Conservation (phyloP, 75 land plant genomes). For the Selaginella moellendorffii region DNA sequence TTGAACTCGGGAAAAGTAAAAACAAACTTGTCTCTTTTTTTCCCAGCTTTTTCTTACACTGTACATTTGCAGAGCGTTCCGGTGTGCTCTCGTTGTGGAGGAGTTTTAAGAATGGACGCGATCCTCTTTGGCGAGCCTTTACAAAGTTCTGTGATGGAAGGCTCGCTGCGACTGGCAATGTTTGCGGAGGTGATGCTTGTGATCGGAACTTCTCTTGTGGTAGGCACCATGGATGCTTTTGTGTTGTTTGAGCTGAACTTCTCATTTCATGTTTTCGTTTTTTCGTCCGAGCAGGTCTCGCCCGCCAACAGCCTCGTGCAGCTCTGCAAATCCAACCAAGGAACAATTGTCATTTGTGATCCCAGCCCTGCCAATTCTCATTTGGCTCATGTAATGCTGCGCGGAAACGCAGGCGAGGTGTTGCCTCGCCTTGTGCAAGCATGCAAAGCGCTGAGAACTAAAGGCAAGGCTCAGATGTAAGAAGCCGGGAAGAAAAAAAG, state of each 20-base stretch:
- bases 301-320: slow-evolving; percentile 22
- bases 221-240: no score
- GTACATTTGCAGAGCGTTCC: slow-evolving; percentile 10
- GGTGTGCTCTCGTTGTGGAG: slow-evolving; percentile 6
- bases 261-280: not conserved
- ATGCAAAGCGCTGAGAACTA: not conserved
- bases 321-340: slow-evolving; percentile 13
- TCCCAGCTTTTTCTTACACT: not conserved
- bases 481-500: no score
- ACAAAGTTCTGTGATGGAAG: slow-evolving; percentile 9
- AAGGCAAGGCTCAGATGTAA: no score
- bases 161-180: slow-evolving; percentile 13
- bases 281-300: slow-evolving; percentile 15
- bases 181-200: slow-evolving; percentile 16
- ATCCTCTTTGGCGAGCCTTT: slow-evolving; percentile 23
- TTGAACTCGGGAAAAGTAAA: slow-evolving; percentile 8
- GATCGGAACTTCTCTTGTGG: slow-evolving; percentile 21
- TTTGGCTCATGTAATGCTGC: slow-evolving; percentile 20
- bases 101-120: slow-evolving; percentile 25
- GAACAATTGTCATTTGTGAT: slow-evolving; percentile 20
- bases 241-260: no score
- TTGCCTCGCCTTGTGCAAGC: slow-evolving; percentile 17
- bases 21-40: not conserved
- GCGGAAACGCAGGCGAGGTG: slow-evolving; percentile 18
- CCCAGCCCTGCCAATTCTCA: slow-evolving; percentile 10